These are phyloP conservation scores for Haplographium delicatum DNA, from an alignment of 495 filamentous ascomycete genomes.

Conservation along the genomic window DNA sequence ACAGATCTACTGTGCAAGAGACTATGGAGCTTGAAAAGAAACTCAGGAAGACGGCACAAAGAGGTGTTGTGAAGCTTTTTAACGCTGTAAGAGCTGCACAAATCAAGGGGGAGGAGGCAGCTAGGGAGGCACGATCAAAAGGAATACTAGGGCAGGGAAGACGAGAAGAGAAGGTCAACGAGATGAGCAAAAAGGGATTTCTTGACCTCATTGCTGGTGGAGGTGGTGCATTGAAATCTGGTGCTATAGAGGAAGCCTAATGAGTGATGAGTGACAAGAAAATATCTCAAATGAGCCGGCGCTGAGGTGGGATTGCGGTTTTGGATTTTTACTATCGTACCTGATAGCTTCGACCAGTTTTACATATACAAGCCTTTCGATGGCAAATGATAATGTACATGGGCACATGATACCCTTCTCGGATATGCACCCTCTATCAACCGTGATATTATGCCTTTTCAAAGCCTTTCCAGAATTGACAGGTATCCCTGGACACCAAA, in stretches of 20 bases:
- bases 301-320: constrained; percentile 21
- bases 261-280: neutral
- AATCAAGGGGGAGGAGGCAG: constrained; percentile 73
- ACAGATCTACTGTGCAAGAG: constrained; percentile 42
- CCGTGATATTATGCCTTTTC: too few species aligned
- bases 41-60: constrained; percentile 78
- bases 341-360: neutral
- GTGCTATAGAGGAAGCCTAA: constrained; percentile 45
- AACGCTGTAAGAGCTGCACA: constrained; percentile 92
- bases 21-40: constrained; percentile 74
- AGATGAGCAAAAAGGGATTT: constrained; percentile 96
- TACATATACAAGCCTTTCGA: constrained; percentile 9
- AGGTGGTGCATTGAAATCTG: constrained; percentile 46
- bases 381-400: constrained; percentile 17
- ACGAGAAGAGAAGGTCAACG: constrained; percentile 77
- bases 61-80: constrained; percentile 90
- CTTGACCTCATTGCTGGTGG: constrained; percentile 79
- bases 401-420: constrained; percentile 20
- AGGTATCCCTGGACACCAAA: too few species aligned
- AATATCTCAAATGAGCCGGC: constrained; percentile 10
- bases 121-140: constrained; percentile 58
- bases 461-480: too few species aligned
- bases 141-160: constrained; percentile 68
- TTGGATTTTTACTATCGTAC: constrained; percentile 9
- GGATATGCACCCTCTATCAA: constrained; percentile 4